Percentiles rank a stretch among this genome's conserved stretches.
Evolutionary conservation across 192 early-diverging fungal genomes (phyloP).

Genomic region (Entomortierella parvispora): DNA sequence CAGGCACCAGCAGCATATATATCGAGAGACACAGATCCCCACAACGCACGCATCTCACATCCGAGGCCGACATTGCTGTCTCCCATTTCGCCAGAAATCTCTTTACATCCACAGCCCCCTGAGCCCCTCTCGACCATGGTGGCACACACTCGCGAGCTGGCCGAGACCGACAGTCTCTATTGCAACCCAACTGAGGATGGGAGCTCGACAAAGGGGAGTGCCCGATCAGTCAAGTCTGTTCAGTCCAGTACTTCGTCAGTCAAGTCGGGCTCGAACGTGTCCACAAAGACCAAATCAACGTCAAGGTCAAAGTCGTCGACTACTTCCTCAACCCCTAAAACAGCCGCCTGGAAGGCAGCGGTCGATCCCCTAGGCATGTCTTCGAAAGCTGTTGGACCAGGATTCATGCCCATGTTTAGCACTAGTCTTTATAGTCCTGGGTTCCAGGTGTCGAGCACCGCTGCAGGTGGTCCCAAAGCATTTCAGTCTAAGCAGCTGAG

Average conservation of each 20-base stretch:
- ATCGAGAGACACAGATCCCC: too few relatives aligned
- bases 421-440: constrained; percentile 25
- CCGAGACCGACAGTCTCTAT: constrained; percentile 30
- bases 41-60: too few relatives aligned
- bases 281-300: constrained; percentile 22
- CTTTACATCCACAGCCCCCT: not conserved
- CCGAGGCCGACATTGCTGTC: too few relatives aligned
- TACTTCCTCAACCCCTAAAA: constrained; percentile 10
- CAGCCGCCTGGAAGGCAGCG: constrained; percentile 16
- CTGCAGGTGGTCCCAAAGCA: constrained; percentile 9
- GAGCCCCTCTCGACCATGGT: constrained; percentile 2
- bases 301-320: constrained; percentile 28
- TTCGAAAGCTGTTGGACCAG: constrained; percentile 14
- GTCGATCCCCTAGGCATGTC: constrained; percentile 33
- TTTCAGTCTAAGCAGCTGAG: constrained; percentile 23
- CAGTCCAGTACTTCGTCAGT: constrained; percentile 16
- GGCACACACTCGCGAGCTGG: constrained; percentile 6
- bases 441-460: not conserved
- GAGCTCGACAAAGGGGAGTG: not conserved
- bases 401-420: constrained; percentile 26
- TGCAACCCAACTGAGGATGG: constrained; percentile 35
- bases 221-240: constrained; percentile 20
- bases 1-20: not conserved
- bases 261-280: constrained; percentile 15
- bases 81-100: not conserved